These are phyloP conservation scores for Casuarina cunninghamiana DNA, from an alignment of 306 rosid genomes.

Conservation along the genomic window DNA sequence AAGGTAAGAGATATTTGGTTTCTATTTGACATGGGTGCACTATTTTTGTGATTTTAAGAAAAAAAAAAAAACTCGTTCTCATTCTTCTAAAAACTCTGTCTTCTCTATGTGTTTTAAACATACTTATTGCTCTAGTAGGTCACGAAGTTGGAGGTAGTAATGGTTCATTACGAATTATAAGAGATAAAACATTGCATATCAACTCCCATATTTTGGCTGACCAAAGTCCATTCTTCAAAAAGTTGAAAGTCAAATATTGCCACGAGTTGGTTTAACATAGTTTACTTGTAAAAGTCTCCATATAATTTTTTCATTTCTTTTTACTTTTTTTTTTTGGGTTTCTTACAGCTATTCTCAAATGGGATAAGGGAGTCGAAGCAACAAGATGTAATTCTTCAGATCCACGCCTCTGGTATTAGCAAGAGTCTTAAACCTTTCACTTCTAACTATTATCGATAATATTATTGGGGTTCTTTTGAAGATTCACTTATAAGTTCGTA, in stretches of 20 bases:
- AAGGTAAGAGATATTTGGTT: too few species aligned
- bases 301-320: slow-evolving; percentile 17
- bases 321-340: neutral
- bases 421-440: neutral
- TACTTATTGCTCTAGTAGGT: slow-evolving; percentile 45
- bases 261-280: slow-evolving; percentile 4
- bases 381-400: slow-evolving; percentile 76
- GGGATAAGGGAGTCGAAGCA: slow-evolving; percentile 98
- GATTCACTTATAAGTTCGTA: slow-evolving; percentile 17
- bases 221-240: slow-evolving; percentile 93
- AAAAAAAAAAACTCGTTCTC: too few species aligned
- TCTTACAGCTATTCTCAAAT: slow-evolving; percentile 79
- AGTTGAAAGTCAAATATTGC: slow-evolving; percentile 45
- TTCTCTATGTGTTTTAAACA: slow-evolving; percentile 1
- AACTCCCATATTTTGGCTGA: slow-evolving; percentile 99
- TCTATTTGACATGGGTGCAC: too few species aligned
- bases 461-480: neutral
- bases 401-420: slow-evolving; percentile 74
- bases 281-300: slow-evolving; percentile 10
- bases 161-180: slow-evolving; percentile 69
- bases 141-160: slow-evolving; percentile 76
- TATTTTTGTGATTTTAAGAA: too few species aligned
- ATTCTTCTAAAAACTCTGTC: slow-evolving; percentile 1
- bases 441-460: neutral
- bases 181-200: slow-evolving; percentile 78